Evolutionary conservation across 805 yeast species (phyloP).

Genomic region (Yarrowia divulgata): DNA sequence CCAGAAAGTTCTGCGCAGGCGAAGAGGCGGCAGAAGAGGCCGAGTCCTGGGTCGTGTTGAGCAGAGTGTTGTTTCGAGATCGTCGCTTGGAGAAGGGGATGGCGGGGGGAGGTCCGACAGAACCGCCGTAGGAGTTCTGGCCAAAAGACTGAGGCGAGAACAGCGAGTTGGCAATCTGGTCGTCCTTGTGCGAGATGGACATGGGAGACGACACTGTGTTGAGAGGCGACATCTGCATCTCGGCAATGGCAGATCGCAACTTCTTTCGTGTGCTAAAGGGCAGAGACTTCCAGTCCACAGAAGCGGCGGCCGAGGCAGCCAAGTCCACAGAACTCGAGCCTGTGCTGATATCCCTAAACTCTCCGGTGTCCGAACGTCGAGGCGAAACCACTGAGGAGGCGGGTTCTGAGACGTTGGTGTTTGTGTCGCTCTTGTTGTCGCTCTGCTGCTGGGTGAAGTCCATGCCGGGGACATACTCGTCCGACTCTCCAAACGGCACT

Average conservation of each 20-base stretch:
- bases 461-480: slow-evolving; percentile 38
- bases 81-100: slow-evolving; percentile 38
- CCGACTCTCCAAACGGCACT: slow-evolving; percentile 36
- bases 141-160: slow-evolving; percentile 34
- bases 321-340: slow-evolving; percentile 30
- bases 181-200: slow-evolving; percentile 29
- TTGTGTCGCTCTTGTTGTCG: slow-evolving; percentile 23
- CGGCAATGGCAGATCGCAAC: slow-evolving; percentile 29
- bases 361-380: slow-evolving; percentile 25
- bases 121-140: slow-evolving; percentile 36
- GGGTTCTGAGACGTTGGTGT: background rate
- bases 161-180: slow-evolving; percentile 17
- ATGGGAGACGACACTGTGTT: slow-evolving; percentile 34
- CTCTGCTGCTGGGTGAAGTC: slow-evolving; percentile 37
- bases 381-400: slow-evolving; percentile 3
- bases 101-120: slow-evolving; percentile 17
- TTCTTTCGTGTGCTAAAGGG: slow-evolving; percentile 34
- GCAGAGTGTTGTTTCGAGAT: slow-evolving; percentile 33
- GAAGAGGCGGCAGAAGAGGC: slow-evolving; percentile 20
- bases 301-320: slow-evolving; percentile 16
- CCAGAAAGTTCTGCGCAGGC: slow-evolving; percentile 33
- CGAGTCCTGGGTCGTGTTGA: slow-evolving; percentile 12
- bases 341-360: slow-evolving; percentile 9
- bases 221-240: slow-evolving; percentile 34
- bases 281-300: slow-evolving; percentile 33